Evolutionary conservation across 805 yeast genomes (phyloP).

Genomic region (Crinitomyces ghanaensis): DNA sequence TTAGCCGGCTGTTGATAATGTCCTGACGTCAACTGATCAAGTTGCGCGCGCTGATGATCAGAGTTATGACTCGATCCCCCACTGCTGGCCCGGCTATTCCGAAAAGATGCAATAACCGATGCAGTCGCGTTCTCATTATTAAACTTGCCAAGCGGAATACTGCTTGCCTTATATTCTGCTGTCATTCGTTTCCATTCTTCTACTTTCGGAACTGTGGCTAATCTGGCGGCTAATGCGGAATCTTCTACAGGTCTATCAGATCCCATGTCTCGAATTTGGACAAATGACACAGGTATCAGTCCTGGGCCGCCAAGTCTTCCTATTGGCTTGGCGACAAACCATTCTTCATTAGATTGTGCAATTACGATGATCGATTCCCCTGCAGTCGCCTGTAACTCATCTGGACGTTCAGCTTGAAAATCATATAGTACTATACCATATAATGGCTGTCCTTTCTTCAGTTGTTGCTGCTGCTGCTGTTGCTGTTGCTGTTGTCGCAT

Average conservation of each 20-base stretch:
- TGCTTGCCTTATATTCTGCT: conserved; percentile 84
- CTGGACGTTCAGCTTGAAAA: conserved; percentile 69
- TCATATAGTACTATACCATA: conserved; percentile 83
- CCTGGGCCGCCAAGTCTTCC: conserved; percentile 97
- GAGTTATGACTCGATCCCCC: too few relatives aligned
- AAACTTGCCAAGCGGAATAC: conserved; percentile 51
- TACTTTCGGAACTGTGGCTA: conserved; percentile 74
- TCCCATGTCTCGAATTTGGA: conserved; percentile 70
- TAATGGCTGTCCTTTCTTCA: conserved; percentile 29
- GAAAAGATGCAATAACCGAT: too few relatives aligned
- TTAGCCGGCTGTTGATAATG: too few relatives aligned
- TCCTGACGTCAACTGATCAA: too few relatives aligned
- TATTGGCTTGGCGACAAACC: conserved; percentile 97
- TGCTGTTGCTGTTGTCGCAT: conserved; percentile 3
- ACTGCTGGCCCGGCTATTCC: too few relatives aligned
- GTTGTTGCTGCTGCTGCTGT: conserved; percentile 2
- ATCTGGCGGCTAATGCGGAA: conserved; percentile 45
- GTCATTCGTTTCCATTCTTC: conserved; percentile 91
- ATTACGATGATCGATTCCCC: conserved; percentile 89
- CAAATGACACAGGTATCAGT: conserved; percentile 82
- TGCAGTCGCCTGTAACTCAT: conserved; percentile 71
- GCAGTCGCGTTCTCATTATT: conserved; percentile 25
- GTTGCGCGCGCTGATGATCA: too few relatives aligned
- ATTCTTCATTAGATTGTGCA: conserved; percentile 92
- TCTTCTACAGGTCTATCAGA: conserved; percentile 49